Base-by-base conservation (phyloP, 306 rosid species). In the Vigna angularis region DNA sequence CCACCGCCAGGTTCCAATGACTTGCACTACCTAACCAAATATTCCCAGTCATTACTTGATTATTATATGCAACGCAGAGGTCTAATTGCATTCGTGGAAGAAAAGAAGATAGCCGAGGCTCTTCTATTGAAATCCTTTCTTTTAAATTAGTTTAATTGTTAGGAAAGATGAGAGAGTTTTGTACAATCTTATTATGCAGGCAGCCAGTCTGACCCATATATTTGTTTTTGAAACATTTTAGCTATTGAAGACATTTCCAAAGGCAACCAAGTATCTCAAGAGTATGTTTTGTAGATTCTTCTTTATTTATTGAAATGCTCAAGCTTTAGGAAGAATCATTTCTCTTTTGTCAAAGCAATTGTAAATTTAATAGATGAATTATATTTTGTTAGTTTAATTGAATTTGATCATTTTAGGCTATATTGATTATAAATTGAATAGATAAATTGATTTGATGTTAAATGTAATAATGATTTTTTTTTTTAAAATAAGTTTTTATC, bases 71-170 rank as follows among this genome's bases (percentile, higher is more conserved):
- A 98, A 95, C 77, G 90, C 98, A 26, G 98, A 95, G 82, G 83
- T 92, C 73, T 81, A 67, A 86, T 95, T 26, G 81, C 91, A 81
- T 92, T 92, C 87, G 87, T 52, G 40, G 98, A 95, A 82, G 98
- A 91, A 86, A 89, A 85, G 80, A 95, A 92, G 87, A 88, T 95
- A 72, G 73, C 95, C 0, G 98, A 95, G 97, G 98, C 92, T 82
- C 61, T 26, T 42, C 7, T 50, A 38, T 79, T 16, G 50, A 65
- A 82, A 40, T 66, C 36, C 53, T 17, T 42, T 15, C 9, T 71
- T 38, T 56, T 62, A 2, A 57, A 67, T 67, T 22, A 62, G 40
- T 76, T 53, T 70, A 53, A 14, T 20, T 68, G 47, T 79, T 73
- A 8, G 32, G 63, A 44, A 69, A 42, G 66, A 80, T 69, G 52